Base-by-base conservation (phyloP, 1,139 yeast species). In the Taphrina communis region DNA sequence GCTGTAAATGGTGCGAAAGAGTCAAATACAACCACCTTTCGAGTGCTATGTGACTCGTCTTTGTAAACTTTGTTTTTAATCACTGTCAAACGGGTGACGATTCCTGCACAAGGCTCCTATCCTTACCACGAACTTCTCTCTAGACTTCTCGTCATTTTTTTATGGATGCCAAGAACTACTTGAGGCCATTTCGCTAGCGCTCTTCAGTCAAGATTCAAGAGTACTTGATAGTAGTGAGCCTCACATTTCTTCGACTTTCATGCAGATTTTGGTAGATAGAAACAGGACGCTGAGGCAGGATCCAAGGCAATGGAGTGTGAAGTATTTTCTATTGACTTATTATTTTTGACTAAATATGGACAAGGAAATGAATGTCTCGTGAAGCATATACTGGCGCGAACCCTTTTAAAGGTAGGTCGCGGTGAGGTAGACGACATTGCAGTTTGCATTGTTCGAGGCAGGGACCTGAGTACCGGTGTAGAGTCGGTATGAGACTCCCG, bases 91-190 rank as follows among this genome's bases (percentile, higher is more conserved):
- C 4, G 4, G 4, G 2, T 25, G 2, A 25, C 31, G 4, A 25
- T 41, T n/a, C 12, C 21, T 25, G 31, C 31, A 25, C 2, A 57
- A 17, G 62, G 62, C 62, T 44, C 53, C 62, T 58, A 58, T 58
- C 62, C 62, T 58, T 58, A 58, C 62, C 62, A 58, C 62, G 62
- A 58, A 58, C 62, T 58, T 58, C 62, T 58, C 62, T 21, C 62
- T 58, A 58, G 62, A 58, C 25, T 58, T 36, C 12, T 58, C 62
- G 62, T 58, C 62, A 58, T 58, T 58, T 58, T 44, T 44, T 44
- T 44, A 36, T 44, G 53, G 62, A 58, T 42, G 62, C 62, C 62
- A 44, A 58, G 62, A 58, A 36, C n/a, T 19, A 58, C n/a, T 44
- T 35, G 60, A 36, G 62, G 62, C 62, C 62, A 58, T 58, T 58